A percentile compares a stretch with the other conserved stretches of the same genome.
Evolutionary conservation across 345 rosid genomes (phyloP).

Genomic region (Salix arbutifolia): DNA sequence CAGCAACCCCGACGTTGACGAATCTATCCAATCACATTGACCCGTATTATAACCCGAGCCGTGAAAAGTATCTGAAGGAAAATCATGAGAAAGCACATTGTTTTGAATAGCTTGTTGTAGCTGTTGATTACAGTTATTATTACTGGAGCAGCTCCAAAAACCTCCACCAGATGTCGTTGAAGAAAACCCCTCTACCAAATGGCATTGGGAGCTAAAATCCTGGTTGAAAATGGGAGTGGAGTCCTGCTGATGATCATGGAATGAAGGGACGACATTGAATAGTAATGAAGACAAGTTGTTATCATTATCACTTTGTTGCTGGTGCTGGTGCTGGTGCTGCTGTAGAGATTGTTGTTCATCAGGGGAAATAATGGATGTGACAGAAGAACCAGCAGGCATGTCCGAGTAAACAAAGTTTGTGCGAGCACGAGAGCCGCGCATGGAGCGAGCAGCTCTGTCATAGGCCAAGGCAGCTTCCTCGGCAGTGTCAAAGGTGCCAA

Average conservation of each 20-base stretch:
- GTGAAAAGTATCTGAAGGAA: constrained; percentile 33
- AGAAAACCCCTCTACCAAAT: constrained; percentile 10
- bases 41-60: constrained; percentile 9
- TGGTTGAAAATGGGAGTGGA: constrained; percentile 24
- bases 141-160: neutral
- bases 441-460: constrained; percentile 72
- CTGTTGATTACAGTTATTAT: neutral
- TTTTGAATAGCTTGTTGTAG: neutral
- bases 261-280: constrained; percentile 12
- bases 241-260: neutral
- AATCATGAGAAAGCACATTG: constrained; percentile 48
- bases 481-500: constrained; percentile 80
- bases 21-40: neutral
- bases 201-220: neutral
- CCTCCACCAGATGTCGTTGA: neutral
- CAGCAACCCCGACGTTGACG: constrained; percentile 7
- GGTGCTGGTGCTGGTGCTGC: neutral
- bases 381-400: constrained; percentile 68
- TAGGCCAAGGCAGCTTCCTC: constrained; percentile 86
- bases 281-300: constrained; percentile 13
- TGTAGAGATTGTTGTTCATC: constrained; percentile 34
- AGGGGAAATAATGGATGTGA: constrained; percentile 71
- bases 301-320: neutral
- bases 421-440: constrained; percentile 71
- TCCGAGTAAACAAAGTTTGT: constrained; percentile 84